These are phyloP conservation scores for Basipetospora chlamydospora DNA, from an alignment of 2,329 filamentous ascomycete species.

Conservation along the genomic window DNA sequence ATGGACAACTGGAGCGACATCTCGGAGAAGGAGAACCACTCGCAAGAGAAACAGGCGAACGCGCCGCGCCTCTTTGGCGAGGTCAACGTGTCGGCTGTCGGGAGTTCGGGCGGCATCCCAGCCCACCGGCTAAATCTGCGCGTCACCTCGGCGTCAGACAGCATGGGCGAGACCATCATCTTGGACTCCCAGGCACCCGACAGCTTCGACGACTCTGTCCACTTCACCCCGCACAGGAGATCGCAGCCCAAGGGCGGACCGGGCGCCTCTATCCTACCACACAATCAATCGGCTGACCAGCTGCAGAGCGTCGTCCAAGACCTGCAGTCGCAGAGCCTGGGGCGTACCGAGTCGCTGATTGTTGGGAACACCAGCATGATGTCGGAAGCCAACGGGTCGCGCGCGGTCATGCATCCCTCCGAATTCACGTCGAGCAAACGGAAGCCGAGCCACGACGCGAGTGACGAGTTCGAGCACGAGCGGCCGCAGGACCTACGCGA, in stretches of 20 bases:
- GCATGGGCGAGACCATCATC: slow-evolving; percentile 5
- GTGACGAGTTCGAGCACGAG: slow-evolving; percentile 32
- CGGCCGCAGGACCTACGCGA: slow-evolving; percentile 15
- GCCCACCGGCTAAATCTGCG: slow-evolving; percentile 34
- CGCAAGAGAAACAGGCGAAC: slow-evolving; percentile 15
- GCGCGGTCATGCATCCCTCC: not conserved
- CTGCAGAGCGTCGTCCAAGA: slow-evolving; percentile 36
- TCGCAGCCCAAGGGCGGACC: slow-evolving; percentile 1
- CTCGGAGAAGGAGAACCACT: slow-evolving; percentile 67
- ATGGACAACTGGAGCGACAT: slow-evolving; percentile 27
- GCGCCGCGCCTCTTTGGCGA: slow-evolving; percentile 37
- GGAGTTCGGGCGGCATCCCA: slow-evolving; percentile 36
- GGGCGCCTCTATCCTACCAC: not conserved
- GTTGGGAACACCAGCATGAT: not conserved
- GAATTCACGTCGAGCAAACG: slow-evolving; percentile 39
- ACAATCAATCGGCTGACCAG: slow-evolving; percentile 28
- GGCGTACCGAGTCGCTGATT: slow-evolving; percentile 31
- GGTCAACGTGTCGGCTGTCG: slow-evolving; percentile 36
- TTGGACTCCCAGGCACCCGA: slow-evolving; percentile 15
- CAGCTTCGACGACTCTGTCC: slow-evolving; percentile 6
- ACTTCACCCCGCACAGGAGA: slow-evolving; percentile 5
- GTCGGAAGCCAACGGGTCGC: not conserved
- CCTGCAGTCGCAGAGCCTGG: slow-evolving; percentile 41
- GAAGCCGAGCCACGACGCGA: slow-evolving; percentile 34
- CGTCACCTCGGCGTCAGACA: slow-evolving; percentile 8